Base-by-base conservation (phyloP, 768 basidiomycete genomes). In the Amanita thiersii region DNA sequence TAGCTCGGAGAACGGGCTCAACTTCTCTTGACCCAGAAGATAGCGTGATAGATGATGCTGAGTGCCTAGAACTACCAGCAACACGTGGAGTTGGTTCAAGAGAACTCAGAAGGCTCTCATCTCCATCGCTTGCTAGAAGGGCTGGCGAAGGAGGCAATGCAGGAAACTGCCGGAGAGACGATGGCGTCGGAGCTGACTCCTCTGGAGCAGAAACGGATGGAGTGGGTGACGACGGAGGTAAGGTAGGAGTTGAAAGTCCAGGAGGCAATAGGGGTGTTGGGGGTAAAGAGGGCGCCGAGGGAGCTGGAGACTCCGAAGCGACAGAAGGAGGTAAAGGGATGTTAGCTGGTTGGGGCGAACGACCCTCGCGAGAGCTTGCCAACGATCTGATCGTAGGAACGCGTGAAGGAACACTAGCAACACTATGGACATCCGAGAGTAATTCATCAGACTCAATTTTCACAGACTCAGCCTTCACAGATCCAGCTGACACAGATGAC, bases 321-420 rank as follows among this genome's bases (percentile, higher is more conserved):
- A 51, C 49, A 9, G 59, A 61, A n/a, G 57, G 51, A 11, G 71
- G 74, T 5, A 71, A 57, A 6, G 72, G 72, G 9, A 71, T 59
- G 29, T 68, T 59, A 24, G 56, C 61, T 0, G 67, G 58, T 4
- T 55, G 47, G 15, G 57, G 47, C 1, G 59, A 52, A 14, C 19
- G 33, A 3, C 9, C 25, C 6, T 9, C 34, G 17, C 50, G 53
- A n/a, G 57, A 57, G 10, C 58, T 44, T 9, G 58, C 55, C 11
- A 45, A 52, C 15, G 65, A 62, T 7, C 52, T 46, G 15, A 63
- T 62, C 2, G 59, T 49, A 6, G 61, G 60, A 6, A 58, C 51
- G 2, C 50, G 53, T 3, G 59, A 55, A 12, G 63, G 61, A 2
- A 58, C 49, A 24, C 40, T 47, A 11, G 39, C 52, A 31, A 53